Conservation (phyloP, 176 grass and related monocot genomes). For the Rhynchospora breviuscula region DNA sequence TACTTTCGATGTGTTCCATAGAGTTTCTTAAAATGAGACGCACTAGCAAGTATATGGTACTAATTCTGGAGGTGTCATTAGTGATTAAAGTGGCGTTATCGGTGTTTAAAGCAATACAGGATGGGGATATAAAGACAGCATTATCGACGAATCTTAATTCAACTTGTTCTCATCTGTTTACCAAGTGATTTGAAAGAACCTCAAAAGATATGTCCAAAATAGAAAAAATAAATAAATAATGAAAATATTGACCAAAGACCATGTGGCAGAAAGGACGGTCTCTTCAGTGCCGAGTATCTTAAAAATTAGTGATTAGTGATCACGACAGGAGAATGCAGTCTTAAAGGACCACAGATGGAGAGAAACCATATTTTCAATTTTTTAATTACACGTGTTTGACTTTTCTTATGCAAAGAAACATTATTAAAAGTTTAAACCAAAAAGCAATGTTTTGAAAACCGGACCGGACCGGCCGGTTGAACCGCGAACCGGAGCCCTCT, state of each 20-base stretch:
- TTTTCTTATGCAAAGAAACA: neutral
- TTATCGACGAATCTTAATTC: constrained; percentile 9
- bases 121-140: constrained; percentile 1
- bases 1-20: neutral
- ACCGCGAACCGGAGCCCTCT: too few relatives aligned
- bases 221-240: neutral
- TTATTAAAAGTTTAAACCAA: neutral
- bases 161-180: constrained; percentile 13
- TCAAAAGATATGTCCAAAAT: neutral
- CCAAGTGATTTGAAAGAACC: neutral
- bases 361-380: neutral
- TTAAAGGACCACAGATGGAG: neutral
- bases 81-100: neutral
- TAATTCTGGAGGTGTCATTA: neutral
- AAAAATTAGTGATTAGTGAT: neutral
- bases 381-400: neutral
- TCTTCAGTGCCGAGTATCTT: neutral
- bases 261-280: neutral
- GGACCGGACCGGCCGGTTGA: too few relatives aligned
- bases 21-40: neutral
- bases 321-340: neutral
- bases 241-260: neutral
- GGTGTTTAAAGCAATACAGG: neutral
- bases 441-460: too few relatives aligned
- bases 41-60: neutral